phyloP scores from a whole-genome alignment of 2,329 filamentous ascomycete species.

The Aureobasidium mangrovei region DNA sequence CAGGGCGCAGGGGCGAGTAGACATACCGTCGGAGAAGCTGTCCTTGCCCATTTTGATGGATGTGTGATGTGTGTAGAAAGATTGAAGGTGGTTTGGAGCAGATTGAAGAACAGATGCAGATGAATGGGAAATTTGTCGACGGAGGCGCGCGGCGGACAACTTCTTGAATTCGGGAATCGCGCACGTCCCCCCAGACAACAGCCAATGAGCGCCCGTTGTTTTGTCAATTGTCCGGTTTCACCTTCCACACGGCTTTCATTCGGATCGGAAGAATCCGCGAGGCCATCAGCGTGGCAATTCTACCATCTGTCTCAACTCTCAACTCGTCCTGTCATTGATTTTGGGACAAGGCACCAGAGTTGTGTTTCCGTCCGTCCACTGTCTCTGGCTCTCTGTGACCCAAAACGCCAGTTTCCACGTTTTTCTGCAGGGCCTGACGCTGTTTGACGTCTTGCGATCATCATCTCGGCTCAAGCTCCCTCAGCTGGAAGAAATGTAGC shows the following conservation, averaged over 20 bases:
- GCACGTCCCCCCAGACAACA: background rate
- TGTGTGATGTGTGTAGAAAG: constrained; percentile 12
- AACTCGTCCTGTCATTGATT: constrained; percentile 8
- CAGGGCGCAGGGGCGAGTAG: background rate
- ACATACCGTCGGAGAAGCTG: constrained; percentile 29
- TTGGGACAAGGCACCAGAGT: background rate
- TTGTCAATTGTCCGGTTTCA: background rate
- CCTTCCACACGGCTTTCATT: too few relatives aligned
- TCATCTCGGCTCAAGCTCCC: constrained; percentile 1
- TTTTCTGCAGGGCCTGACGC: constrained; percentile 1
- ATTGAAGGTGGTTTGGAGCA: constrained; percentile 14
- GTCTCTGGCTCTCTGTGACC: background rate
- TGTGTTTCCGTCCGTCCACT: background rate
- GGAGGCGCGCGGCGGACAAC: constrained; percentile 3
- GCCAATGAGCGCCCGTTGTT: background rate
- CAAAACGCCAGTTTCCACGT: background rate
- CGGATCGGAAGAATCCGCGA: too few relatives aligned
- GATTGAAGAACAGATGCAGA: constrained; percentile 3
- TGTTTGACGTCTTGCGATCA: constrained; percentile 1
- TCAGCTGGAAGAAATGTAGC: background rate
- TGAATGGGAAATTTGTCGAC: constrained; percentile 15
- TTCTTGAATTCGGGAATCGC: constrained; percentile 1
- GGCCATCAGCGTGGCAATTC: background rate
- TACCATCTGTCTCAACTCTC: background rate
- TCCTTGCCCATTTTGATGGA: constrained; percentile 31